These are phyloP conservation scores for Populus tremula DNA, from an alignment of 345 rosid genomes.

Conservation along the genomic window DNA sequence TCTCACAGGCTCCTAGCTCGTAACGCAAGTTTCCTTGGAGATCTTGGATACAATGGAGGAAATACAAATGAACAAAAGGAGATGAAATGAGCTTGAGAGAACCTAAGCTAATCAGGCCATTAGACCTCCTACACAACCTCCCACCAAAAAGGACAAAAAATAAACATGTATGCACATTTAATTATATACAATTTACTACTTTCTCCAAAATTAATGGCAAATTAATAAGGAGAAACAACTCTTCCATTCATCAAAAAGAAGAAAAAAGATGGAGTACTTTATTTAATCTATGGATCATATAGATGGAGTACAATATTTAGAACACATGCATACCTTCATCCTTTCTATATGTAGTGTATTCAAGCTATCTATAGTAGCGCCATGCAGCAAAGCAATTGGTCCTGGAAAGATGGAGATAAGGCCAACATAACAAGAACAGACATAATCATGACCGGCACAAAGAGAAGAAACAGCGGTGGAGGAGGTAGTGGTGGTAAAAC, in stretches of 20 bases:
- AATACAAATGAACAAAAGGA: too few relatives aligned
- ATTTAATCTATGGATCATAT: neutral
- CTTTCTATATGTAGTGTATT: neutral
- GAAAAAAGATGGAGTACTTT: too few relatives aligned
- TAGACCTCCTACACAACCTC: neutral
- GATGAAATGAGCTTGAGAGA: too few relatives aligned
- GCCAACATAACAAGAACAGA: neutral
- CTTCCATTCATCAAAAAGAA: neutral
- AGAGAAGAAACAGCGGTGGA: constrained; percentile 3
- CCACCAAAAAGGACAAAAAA: too few relatives aligned
- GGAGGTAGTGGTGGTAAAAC: constrained; percentile 14
- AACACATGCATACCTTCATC: neutral
- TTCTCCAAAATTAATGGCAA: neutral
- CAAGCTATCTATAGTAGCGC: neutral
- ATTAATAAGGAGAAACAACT: neutral
- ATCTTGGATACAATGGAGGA: too few relatives aligned
- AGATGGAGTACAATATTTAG: neutral
- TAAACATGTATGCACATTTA: too few relatives aligned
- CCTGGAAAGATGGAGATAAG: neutral
- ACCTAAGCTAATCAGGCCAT: too few relatives aligned
- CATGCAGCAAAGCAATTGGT: neutral
- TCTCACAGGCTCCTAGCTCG: too few relatives aligned
- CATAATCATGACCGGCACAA: constrained; percentile 1
- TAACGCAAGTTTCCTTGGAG: too few relatives aligned
- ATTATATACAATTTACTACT: neutral